A percentile compares a stretch with the other conserved stretches of the same genome.
phyloP scores from a whole-genome alignment of 208 protist genomes.

The Naegleria fowleri region DNA sequence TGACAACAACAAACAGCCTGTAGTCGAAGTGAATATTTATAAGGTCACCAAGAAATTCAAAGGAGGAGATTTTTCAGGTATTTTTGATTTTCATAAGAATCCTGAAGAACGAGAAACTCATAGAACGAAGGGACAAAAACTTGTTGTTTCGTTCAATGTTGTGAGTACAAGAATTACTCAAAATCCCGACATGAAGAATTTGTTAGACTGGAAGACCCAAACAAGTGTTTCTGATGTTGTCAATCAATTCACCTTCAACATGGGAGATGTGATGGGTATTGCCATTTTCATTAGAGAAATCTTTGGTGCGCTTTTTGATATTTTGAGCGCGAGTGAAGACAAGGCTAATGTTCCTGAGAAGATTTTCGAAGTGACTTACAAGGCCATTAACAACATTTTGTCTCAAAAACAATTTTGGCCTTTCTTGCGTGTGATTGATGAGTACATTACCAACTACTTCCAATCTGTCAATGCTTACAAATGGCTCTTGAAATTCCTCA shows the following conservation, averaged over 20 bases:
- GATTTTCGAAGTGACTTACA: neutral
- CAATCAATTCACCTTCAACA: neutral
- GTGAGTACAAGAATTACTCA: neutral
- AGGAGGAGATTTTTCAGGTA: neutral
- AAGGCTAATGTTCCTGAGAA: neutral
- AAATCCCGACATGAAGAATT: slow-evolving; percentile 13
- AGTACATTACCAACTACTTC: slow-evolving; percentile 2
- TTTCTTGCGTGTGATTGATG: neutral
- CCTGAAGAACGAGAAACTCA: neutral
- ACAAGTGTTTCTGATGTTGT: neutral
- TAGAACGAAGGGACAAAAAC: neutral
- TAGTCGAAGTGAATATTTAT: too few species aligned
- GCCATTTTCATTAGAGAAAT: slow-evolving; percentile 28
- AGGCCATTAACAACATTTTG: neutral
- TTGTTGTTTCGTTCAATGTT: neutral
- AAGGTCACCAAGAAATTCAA: neutral
- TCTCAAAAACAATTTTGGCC: neutral
- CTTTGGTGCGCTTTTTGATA: slow-evolving; percentile 13
- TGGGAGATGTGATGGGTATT: neutral
- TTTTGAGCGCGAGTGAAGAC: neutral
- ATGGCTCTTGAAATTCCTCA: neutral
- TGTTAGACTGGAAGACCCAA: neutral
- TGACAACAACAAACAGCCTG: neutral
- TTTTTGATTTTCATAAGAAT: neutral
- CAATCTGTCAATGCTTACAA: neutral